Evolutionary conservation across 805 yeast genomes (phyloP).

Genomic region (Suhomyces tanzawaensis): DNA sequence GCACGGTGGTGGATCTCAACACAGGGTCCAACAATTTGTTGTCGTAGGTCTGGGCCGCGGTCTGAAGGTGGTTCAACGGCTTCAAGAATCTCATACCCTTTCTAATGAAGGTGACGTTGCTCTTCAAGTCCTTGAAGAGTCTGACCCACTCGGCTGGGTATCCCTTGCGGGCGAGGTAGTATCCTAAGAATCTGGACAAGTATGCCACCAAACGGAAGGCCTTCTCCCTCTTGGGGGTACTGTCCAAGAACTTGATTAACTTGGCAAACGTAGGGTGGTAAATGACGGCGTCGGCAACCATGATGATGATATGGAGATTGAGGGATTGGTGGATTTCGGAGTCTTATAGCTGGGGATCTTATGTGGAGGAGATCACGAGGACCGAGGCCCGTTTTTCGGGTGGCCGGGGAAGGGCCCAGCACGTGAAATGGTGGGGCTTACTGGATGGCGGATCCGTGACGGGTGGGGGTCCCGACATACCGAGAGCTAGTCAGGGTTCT

Average conservation of each 20-base stretch:
- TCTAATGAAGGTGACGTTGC: slow-evolving; percentile 65
- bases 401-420: background rate
- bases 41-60: slow-evolving; percentile 64
- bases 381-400: too few relatives aligned
- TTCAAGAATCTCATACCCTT: slow-evolving; percentile 83
- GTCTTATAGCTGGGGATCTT: slow-evolving; percentile 1
- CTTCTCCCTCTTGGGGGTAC: slow-evolving; percentile 77
- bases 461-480: too few relatives aligned
- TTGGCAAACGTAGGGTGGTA: slow-evolving; percentile 72
- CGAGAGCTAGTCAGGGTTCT: too few relatives aligned
- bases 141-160: slow-evolving; percentile 45
- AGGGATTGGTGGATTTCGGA: background rate
- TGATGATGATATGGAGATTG: too few relatives aligned
- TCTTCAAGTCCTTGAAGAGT: slow-evolving; percentile 55
- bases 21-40: slow-evolving; percentile 67
- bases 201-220: slow-evolving; percentile 76
- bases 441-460: too few relatives aligned
- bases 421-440: background rate
- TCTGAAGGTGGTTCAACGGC: slow-evolving; percentile 69
- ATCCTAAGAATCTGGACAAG: slow-evolving; percentile 69
- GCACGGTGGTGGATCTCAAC: slow-evolving; percentile 49
- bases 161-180: slow-evolving; percentile 57
- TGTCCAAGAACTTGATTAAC: slow-evolving; percentile 60
- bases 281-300: slow-evolving; percentile 67
- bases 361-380: too few relatives aligned